Evolutionary conservation across 352 stramenopile genomes (phyloP), one percentile per base, ranked within the genome.

Genomic region (Phytophthora pini): DNA sequence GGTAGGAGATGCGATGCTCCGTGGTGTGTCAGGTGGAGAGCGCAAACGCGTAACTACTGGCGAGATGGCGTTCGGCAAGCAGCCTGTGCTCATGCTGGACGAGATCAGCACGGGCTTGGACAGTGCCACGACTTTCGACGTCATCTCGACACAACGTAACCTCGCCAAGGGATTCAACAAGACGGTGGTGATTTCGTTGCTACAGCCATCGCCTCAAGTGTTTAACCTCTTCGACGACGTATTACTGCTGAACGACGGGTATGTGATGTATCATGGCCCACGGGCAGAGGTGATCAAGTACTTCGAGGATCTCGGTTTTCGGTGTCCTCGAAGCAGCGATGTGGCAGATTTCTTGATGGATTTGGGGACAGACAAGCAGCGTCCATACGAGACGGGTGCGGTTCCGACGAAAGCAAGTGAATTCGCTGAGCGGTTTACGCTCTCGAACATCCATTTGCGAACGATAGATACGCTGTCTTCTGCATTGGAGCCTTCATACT

Each of bases 31-130:
- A 2, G 82, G 83, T 11, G 82, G 84, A 8, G 59, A 67, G 31
- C 62, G 79, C 10, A 88, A 88, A 61, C 80, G 83, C 40, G 80
- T 92, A 51, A 92, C 83, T 2, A 79, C 68, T 1, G 83, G 82
- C 17, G 80, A 92, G 73, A 98, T 98, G 82, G 62, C 90, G 36
- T 84, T 93, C 41, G 92, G 53, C 84, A 90, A 71, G 71, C 32
- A 67, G 36, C 34, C 26, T n/a, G 41, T 67, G 22, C 17, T 61
- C 1, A 17, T 67, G 32, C 8, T 66, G 47, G 58, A 66, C 20
- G 58, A 66, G 58, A 60, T 66, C 58, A 60, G 48, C 26, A 65
- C 57, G 38, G 47, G 57, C 5, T 29, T 65, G 6, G 57, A 65
- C 27, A 64, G 56, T 31, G 56, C 56, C 29, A 40, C 56, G 15